phyloP scores from a whole-genome alignment of 2,329 filamentous ascomycete genomes.

The Lachnellula hyalina region DNA sequence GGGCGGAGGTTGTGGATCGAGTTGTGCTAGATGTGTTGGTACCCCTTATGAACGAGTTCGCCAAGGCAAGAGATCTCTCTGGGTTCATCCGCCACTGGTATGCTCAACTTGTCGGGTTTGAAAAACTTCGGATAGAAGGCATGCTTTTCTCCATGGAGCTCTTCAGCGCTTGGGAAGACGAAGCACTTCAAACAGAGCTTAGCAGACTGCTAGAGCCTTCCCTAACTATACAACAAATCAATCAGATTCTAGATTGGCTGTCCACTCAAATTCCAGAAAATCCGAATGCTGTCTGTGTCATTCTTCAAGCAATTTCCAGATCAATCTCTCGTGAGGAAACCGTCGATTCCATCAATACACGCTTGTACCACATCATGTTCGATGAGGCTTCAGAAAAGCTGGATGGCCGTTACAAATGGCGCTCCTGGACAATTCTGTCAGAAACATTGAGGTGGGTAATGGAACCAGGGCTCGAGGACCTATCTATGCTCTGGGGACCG shows the following conservation, averaged over 20 bases:
- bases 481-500: conserved; percentile 17
- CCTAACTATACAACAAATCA: conserved; percentile 35
- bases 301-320: conserved; percentile 35
- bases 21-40: conserved; percentile 33
- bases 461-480: conserved; percentile 11
- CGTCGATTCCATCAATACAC: conserved; percentile 29
- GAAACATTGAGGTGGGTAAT: conserved; percentile 20
- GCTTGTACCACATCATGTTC: conserved; percentile 32
- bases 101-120: conserved; percentile 24
- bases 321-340: conserved; percentile 33
- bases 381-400: conserved; percentile 21
- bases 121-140: conserved; percentile 21
- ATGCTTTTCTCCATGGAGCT: not conserved
- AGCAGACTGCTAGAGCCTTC: conserved; percentile 32
- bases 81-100: conserved; percentile 38
- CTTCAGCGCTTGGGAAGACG: conserved; percentile 31
- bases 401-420: conserved; percentile 25
- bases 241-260: conserved; percentile 34
- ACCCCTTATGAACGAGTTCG: conserved; percentile 38
- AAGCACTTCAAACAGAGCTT: conserved; percentile 24
- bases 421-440: conserved; percentile 27
- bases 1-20: conserved; percentile 19
- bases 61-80: conserved; percentile 35
- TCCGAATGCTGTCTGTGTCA: conserved; percentile 28
- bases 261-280: conserved; percentile 22